These are phyloP conservation scores for Eimeria tenella DNA, from an alignment of 169 alveolate genomes.

Conservation along the genomic window DNA sequence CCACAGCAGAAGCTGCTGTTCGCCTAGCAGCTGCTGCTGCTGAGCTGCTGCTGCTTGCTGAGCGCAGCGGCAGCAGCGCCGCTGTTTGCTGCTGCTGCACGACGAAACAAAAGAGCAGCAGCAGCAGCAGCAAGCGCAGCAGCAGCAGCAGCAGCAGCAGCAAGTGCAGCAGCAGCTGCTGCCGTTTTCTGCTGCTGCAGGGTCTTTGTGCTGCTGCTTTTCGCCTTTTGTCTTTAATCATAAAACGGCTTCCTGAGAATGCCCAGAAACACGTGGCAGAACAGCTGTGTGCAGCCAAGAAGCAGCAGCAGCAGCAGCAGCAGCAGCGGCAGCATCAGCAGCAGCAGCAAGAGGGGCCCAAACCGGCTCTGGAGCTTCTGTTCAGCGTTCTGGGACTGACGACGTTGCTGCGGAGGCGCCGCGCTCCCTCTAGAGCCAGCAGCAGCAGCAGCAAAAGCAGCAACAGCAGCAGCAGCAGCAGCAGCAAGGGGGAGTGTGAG, in stretches of 20 bases:
- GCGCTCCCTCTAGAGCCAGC: too few species aligned
- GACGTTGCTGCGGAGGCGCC: background rate
- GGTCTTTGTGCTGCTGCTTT: background rate
- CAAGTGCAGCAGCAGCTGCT: slow-evolving; percentile 2
- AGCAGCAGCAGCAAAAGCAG: background rate
- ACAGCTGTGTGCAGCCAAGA: background rate
- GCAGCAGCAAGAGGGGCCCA: background rate
- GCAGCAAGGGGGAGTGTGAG: background rate
- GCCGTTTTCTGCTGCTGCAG: slow-evolving; percentile 22
- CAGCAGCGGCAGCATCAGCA: background rate
- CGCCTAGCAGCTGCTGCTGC: slow-evolving; percentile 16
- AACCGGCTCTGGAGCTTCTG: background rate
- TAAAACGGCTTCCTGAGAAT: background rate
- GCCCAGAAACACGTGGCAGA: background rate
- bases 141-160: slow-evolving; percentile 9
- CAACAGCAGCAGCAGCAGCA: background rate
- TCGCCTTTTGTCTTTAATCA: background rate
- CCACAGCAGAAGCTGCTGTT: background rate
- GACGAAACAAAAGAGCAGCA: background rate
- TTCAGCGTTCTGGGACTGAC: background rate
- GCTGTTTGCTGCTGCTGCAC: background rate
- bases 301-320: slow-evolving; percentile 47
- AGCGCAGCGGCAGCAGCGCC: background rate
- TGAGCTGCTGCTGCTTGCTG: background rate
- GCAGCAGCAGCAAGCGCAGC: slow-evolving; percentile 11